phyloP scores from a whole-genome alignment of 1,139 yeast species.

The Wickerhamomyces sp. region DNA sequence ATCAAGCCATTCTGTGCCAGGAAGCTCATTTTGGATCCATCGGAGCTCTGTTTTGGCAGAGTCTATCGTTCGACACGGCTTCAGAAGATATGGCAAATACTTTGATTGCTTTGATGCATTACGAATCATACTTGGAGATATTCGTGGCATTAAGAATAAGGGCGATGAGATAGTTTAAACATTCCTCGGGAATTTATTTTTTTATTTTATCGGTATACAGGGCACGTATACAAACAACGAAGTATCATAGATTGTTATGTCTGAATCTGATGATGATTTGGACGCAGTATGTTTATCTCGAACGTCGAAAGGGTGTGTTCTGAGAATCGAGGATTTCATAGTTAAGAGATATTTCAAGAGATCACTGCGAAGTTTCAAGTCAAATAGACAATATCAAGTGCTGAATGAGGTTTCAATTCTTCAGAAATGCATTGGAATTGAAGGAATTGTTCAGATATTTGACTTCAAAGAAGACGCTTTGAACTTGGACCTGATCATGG shows the following conservation, averaged over 20 bases:
- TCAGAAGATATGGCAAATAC: conserved; percentile 20
- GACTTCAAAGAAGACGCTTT: too few species aligned
- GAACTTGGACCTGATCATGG: too few species aligned
- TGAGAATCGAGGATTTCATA: not conserved
- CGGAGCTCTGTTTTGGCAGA: conserved; percentile 40
- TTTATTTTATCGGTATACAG: too few species aligned
- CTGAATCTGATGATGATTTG: not conserved
- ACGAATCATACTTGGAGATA: conserved; percentile 4
- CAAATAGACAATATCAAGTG: not conserved
- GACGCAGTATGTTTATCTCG: not conserved
- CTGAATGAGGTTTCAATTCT: not conserved
- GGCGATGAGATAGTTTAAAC: not conserved
- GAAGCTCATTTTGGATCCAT: conserved; percentile 45
- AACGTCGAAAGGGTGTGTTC: conserved; percentile 1
- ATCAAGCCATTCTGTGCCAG: conserved; percentile 25
- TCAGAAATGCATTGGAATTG: too few species aligned
- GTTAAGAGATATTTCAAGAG: conserved; percentile 9
- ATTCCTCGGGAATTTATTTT: not conserved
- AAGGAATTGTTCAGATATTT: too few species aligned
- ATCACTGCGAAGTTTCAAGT: conserved; percentile 4
- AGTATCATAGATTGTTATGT: not conserved
- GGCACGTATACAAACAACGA: too few species aligned
- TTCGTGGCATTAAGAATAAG: not conserved
- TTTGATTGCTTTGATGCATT: conserved; percentile 8
- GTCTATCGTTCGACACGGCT: conserved; percentile 29